Base-by-base conservation (phyloP, 73 alveolate species). In the Paramecium biaurelia region DNA sequence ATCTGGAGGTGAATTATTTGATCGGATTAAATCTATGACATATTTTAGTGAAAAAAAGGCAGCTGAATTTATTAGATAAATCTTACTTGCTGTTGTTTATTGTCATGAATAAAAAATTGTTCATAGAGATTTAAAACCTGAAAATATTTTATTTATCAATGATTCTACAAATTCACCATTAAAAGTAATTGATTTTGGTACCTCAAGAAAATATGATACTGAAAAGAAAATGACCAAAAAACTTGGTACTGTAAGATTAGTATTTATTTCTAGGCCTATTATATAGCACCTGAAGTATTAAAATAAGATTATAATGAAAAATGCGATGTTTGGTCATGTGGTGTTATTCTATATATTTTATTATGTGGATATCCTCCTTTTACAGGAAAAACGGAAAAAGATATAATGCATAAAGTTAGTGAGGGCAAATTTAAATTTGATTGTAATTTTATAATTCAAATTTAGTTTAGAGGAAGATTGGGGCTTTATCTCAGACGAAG, bases 81-180 rank as follows among this genome's bases (percentile, higher is more conserved):
- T 92, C 18, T 57, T 92, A 21, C 85, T 93, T 30, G 95, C 92
- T n/a, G 92, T 92, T 18, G 93, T 85, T 47, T 92, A 92, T 85
- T 92, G 95, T 38, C 95, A 92, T 41, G 90, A 82, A 41, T 70
- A 70, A 47, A 82, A 82, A 24, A 89, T 89, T n/a, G 94, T 89
- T 23, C 94, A 89, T 89, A 56, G 94, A 38, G 99, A 96, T 82
- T 72, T 96, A 74, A 96, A 95, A 90, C 98, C 98, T 28, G 99
- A 96, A 92, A 96, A 96, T 92, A 92, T 96, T 38, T 92, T 96
- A 32, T 92, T 95, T 87, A 93, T 63, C 7, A 74, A 92, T 37
- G 95, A 93, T 34, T 90, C 92, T 8, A 18, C 72, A 24, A 85
- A 94, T 68, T 76, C 98, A 7, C 94, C 86, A 42, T 34, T 94